A percentile compares a stretch with the other conserved stretches of the same genome.
Conservation (phyloP, 306 rosid species). For the Echinosophora koreensis region DNA sequence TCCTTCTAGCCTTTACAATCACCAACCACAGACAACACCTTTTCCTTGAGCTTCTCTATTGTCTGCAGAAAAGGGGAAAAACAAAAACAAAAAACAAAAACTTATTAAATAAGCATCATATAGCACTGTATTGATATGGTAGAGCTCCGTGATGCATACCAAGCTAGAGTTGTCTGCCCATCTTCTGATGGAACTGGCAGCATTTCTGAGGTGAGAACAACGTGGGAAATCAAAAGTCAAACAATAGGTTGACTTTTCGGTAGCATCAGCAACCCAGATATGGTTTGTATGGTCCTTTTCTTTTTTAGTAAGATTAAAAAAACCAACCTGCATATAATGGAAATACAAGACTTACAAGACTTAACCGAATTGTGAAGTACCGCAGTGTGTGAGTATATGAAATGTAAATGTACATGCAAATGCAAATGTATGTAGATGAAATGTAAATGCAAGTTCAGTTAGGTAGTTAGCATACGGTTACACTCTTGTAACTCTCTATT, state of each 20-base stretch:
- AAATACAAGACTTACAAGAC: conserved; percentile 23
- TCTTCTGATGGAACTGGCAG: conserved; percentile 65
- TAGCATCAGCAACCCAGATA: conserved; percentile 88
- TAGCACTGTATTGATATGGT: conserved; percentile 23
- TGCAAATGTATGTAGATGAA: too few relatives aligned
- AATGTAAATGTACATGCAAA: too few relatives aligned
- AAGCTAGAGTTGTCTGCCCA: conserved; percentile 68
- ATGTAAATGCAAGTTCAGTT: too few relatives aligned
- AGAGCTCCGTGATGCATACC: conserved; percentile 57
- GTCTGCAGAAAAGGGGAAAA: conserved; percentile 57
- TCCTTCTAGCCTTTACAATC: conserved; percentile 45
- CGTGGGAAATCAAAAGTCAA: conserved; percentile 62
- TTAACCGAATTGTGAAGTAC: conserved; percentile 16
- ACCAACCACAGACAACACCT: conserved; percentile 45
- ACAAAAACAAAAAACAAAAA: not conserved
- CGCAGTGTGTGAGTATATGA: too few relatives aligned
- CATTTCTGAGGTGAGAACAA: conserved; percentile 72
- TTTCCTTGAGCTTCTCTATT: conserved; percentile 54
- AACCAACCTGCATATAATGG: conserved; percentile 71
- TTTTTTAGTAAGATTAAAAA: conserved; percentile 80
- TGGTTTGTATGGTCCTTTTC: conserved; percentile 69
- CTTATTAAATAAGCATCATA: not conserved
- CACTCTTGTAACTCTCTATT: too few relatives aligned
- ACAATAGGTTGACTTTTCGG: conserved; percentile 75
- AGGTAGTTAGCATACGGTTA: too few relatives aligned